Percentiles rank a stretch among this genome's conserved stretches.
Evolutionary conservation across 2,329 filamentous ascomycete genomes (phyloP).

Genomic region (Neonectria faginata): DNA sequence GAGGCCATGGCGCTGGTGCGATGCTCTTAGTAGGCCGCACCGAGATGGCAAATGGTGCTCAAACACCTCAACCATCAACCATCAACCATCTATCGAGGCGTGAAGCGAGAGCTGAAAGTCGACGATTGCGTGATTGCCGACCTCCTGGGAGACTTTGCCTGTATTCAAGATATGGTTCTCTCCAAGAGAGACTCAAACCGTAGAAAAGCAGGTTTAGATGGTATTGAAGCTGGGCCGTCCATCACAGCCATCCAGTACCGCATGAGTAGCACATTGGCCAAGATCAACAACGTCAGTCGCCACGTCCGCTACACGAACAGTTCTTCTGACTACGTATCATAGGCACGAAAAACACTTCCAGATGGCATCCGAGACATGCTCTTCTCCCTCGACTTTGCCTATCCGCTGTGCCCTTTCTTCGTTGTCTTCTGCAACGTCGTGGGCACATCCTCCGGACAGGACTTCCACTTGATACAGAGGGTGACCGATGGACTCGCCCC

Average conservation of each 20-base stretch:
- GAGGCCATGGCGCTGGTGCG: not conserved
- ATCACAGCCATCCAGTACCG: constrained; percentile 7
- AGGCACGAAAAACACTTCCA: not conserved
- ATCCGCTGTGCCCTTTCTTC: constrained; percentile 15
- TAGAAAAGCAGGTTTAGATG: not conserved
- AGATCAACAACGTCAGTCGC: constrained; percentile 11
- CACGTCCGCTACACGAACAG: not conserved
- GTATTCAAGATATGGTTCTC: constrained; percentile 11
- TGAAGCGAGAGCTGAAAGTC: constrained; percentile 9
- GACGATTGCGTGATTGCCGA: not conserved
- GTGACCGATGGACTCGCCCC: constrained; percentile 6
- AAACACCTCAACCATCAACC: not conserved
- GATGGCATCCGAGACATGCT: constrained; percentile 4
- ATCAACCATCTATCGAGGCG: not conserved
- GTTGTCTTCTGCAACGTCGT: constrained; percentile 18
- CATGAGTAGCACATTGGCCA: constrained; percentile 6
- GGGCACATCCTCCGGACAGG: constrained; percentile 8
- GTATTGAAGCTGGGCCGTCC: not conserved
- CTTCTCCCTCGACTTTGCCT: constrained; percentile 12
- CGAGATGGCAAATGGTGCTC: not conserved
- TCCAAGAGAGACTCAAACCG: not conserved
- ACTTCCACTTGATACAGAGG: constrained; percentile 4
- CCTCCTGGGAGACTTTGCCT: constrained; percentile 12
- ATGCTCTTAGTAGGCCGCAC: not conserved
- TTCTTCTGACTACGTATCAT: not conserved